Evolutionary conservation across 495 filamentous ascomycete species (phyloP), one percentile per base, ranked within the genome.

Genomic region (Lophium mytilinum): DNA sequence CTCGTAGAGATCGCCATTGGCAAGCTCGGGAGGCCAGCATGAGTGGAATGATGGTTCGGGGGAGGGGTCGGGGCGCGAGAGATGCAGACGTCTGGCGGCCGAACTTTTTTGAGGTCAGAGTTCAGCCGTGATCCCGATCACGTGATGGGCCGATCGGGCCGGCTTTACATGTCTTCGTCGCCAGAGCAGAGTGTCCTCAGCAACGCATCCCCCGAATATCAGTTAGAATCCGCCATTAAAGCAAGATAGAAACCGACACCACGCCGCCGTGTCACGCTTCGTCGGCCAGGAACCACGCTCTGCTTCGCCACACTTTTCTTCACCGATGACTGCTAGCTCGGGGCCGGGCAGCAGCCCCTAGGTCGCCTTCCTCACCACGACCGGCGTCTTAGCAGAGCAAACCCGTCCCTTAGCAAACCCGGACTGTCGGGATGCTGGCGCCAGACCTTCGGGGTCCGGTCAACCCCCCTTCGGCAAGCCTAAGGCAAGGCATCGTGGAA

Each of bases 1-100:
- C 58, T 52, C 50, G 62, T 11, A 67, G 48, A 52, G 53, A 67
- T 51, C 62, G 65, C 55, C 56, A 54, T 41, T 62, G 50, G 46
- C 62, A 67, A 43, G 58, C 55, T 18, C 55, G 61, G 45, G 62
- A 65, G 36, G 36, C 56, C 53, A 67, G 55, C 65, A 67, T 67
- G 45, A 51, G 45, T 56, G 47, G 55, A 36, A 36, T 14, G 50
- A 39, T 12, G 17, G 21, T 11, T 43, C 21, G 12, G 30, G 17
- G 47, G 24, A 6, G 24, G 24, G 6, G 24, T 30, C 24, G 24
- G 24, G 24, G 24, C 24, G 24, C 24, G 24, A 30, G 17, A 42
- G 40, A 14, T 42, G 17, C 17, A 8, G 40, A 4, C 14, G 8
- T 42, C 2, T 42, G 40, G 14, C 40, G 40, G 40, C 40, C 14